Base-by-base conservation (phyloP, 768 basidiomycete species). In the Cystobasidium ongulense region DNA sequence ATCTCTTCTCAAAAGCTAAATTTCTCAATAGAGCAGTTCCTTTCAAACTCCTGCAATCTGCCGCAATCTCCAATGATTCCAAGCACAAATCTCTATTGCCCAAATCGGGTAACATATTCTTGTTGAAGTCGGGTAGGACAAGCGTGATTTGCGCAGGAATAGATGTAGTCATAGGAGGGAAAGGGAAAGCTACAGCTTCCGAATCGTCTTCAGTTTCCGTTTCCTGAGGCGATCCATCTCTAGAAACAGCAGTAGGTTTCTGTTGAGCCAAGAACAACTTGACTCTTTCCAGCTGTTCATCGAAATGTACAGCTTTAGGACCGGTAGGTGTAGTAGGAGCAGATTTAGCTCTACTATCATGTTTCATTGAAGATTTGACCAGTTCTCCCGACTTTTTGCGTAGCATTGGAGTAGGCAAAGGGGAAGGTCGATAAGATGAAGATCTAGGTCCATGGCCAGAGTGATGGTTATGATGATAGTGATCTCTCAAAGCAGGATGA, bases 351-450 rank as follows among this genome's bases (percentile, higher is more conserved):
- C 63, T 43, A 52, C 78, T 76, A 36, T 83, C 84, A 15, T 86
- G 83, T 82, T 96, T 98, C 76, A 97, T 85, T 1, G 93, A 92
- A 1, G 92, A 88, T 81, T 92, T 93, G 79, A 98, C 87, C 3
- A 90, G 87, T 82, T 96, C 90, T 41, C 95, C 94, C 17, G 91
- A 91, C 82, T 96, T 97, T 82, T 97, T 97, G 74, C 92, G 87
- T 38, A 91, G 83, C 65, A 89, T 83, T 64, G 84, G 82, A 23
- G 85, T 79, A 38, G 76, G 76, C 29, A 76, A 75, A 15, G 43
- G 64, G 4, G 67, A 29, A 27, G 64, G 36, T 39, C 65, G 68
- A 36, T 71, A 52, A 21, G 53, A 59, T 7, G 21, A 31, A 25
- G 65, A 67, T 64, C 43, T 27, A 64, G 63, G 10, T 3, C 27